Conservation (phyloP, 352 stramenopile genomes). For the Pythium phragmitis region DNA sequence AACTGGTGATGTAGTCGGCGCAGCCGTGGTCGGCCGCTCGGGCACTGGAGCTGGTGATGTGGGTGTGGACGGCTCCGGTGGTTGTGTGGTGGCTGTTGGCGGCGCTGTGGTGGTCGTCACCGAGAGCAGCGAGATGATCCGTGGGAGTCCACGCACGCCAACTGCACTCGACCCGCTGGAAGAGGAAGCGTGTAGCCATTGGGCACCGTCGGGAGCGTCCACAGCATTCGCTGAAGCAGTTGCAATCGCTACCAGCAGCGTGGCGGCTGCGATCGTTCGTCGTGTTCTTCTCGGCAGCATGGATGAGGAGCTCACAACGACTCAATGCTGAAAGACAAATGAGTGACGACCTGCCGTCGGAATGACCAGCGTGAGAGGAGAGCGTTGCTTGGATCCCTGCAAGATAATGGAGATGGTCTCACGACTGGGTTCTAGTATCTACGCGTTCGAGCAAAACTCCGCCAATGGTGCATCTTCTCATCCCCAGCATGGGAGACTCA, state of each 20-base stretch:
- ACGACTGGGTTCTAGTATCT: not conserved
- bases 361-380: not conserved
- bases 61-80: no score
- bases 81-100: no score
- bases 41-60: not conserved
- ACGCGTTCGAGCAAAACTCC: not conserved
- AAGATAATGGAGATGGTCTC: not conserved
- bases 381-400: no score
- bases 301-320: not conserved
- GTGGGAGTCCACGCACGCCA: not conserved
- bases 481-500: not conserved
- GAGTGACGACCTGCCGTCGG: not conserved
- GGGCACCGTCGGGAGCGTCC: not conserved
- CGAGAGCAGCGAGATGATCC: not conserved
- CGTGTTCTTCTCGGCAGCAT: not conserved
- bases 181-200: slow-evolving; percentile 6
- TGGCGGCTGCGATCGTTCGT: not conserved
- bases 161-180: not conserved
- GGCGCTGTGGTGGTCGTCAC: not conserved
- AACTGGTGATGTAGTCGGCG: not conserved
- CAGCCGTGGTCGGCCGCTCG: not conserved
- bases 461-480: not conserved
- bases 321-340: not conserved
- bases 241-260: not conserved
- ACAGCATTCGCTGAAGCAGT: not conserved